A percentile compares a stretch with the other conserved stretches of the same genome.
Conservation (phyloP, 2,329 filamentous ascomycete genomes). For the Talaromyces sp. region DNA sequence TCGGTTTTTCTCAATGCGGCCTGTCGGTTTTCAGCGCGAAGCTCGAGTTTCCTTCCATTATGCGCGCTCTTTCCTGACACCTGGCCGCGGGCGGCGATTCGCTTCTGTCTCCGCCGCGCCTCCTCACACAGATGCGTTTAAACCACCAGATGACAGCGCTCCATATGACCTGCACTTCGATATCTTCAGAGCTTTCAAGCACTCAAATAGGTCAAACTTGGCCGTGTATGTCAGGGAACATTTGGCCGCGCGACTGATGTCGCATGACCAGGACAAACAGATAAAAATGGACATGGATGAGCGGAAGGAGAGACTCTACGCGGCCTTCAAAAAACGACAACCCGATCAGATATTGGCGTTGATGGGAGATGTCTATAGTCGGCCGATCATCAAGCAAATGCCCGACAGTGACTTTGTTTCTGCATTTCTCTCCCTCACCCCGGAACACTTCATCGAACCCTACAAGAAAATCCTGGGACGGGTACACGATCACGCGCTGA, state of each 20-base stretch:
- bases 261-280: background rate
- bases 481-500: slow-evolving; percentile 45
- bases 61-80: background rate
- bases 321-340: slow-evolving; percentile 16
- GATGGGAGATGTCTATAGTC: slow-evolving; percentile 27
- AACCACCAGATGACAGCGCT: background rate
- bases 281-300: background rate
- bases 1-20: background rate
- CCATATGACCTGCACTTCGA: background rate
- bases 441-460: slow-evolving; percentile 45
- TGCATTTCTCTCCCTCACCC: slow-evolving; percentile 58
- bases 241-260: background rate
- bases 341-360: slow-evolving; percentile 36
- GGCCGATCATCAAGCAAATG: slow-evolving; percentile 33
- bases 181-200: background rate
- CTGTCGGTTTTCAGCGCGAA: background rate
- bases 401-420: slow-evolving; percentile 57
- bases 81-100: background rate
- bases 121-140: background rate
- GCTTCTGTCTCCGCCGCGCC: background rate
- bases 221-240: background rate
- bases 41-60: background rate
- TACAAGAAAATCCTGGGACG: slow-evolving; percentile 44
- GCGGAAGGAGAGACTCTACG: background rate
- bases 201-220: background rate